These are phyloP conservation scores for Tetrapisispora iriomotensis DNA, from an alignment of 805 yeast genomes.

Conservation along the genomic window DNA sequence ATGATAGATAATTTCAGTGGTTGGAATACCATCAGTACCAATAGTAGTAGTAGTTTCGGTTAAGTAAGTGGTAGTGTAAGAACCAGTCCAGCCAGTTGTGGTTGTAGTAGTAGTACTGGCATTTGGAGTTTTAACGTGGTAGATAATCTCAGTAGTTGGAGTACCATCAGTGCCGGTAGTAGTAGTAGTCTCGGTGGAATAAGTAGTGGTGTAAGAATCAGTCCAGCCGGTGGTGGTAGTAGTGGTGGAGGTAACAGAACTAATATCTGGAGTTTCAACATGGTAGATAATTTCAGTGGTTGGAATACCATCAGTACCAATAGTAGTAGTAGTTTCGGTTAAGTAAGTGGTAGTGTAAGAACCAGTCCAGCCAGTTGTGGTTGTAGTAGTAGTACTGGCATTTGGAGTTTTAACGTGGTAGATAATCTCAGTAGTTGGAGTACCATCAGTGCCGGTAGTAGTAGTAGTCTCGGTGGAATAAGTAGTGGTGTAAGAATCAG, in stretches of 20 bases:
- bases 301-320: not conserved
- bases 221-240: conserved; percentile 11
- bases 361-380: conserved; percentile 9
- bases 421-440: conserved; percentile 9
- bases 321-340: conserved; percentile 5
- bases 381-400: conserved; percentile 1
- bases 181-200: conserved; percentile 11
- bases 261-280: conserved; percentile 4
- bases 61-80: conserved; percentile 9
- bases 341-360: conserved; percentile 9
- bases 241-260: too few relatives aligned
- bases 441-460: conserved; percentile 6
- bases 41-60: conserved; percentile 6
- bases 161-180: conserved; percentile 6
- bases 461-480: conserved; percentile 12
- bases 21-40: conserved; percentile 1
- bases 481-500: conserved; percentile 10
- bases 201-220: conserved; percentile 9
- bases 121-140: conserved; percentile 11
- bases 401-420: conserved; percentile 11
- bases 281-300: conserved; percentile 5
- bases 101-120: conserved; percentile 2
- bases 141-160: conserved; percentile 9
- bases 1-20: conserved; percentile 4
- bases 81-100: conserved; percentile 8